Evolutionary conservation across 2,329 filamentous ascomycete species (phyloP), one percentile per base, ranked within the genome.

Genomic region (Talaromyces islandicus): DNA sequence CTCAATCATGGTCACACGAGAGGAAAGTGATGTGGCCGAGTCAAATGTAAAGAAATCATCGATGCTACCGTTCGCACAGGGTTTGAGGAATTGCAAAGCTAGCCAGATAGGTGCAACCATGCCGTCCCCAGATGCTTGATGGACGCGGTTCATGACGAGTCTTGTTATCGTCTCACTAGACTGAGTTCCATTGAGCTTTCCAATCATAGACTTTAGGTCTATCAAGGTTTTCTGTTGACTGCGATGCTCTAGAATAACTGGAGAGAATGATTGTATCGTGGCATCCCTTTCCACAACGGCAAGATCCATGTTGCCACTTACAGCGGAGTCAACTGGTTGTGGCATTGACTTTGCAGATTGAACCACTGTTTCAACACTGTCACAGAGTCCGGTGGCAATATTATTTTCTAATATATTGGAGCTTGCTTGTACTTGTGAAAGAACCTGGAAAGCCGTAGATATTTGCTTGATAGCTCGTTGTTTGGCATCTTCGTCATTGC

Each of bases 31-130:
- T 25, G 68, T 62, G 41, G 66, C 64, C 11, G 72, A 68, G 24
- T 77, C 70, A 25, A 81, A 78, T 83, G 75, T 66, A 87, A 96
- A 74, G 43, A 94, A 85, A 43, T 87, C 84, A 60, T 90, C 86
- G 4, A 90, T 71, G 7, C 84, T 82, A 1, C 81, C 76, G 17
- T 81, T 78, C 1, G 78, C 74, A 4, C 75, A 71, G 19, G 85
- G 77, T 7, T 81, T 79, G 3, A 92, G 74, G 1, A 93, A 81
- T 65, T 89, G 85, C 60, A 92, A 85, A 0, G 89, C 84, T 3
- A 96, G 78, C 92, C 92, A 97, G 66, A 91, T 89, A 2, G 88
- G 85, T 12, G 91, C 85, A 27, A 93, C 73, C 64, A 87, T 84
- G 38, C 80, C 78, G 19, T 84, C 78, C 0, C 85, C 83, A 3